phyloP scores from a whole-genome alignment of 2,329 filamentous ascomycete species.

The Aspergillus bombycis region DNA sequence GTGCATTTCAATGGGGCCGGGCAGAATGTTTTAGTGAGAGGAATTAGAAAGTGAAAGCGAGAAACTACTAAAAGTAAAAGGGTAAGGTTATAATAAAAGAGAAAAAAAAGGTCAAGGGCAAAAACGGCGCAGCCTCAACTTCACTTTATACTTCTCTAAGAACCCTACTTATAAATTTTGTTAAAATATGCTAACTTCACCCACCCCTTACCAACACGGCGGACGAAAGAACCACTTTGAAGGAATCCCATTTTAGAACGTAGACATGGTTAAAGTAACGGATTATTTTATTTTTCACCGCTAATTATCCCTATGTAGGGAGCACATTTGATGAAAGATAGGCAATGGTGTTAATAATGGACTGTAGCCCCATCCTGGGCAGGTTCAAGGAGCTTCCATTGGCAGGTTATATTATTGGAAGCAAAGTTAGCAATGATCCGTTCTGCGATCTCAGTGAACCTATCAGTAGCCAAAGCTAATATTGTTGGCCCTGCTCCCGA shows the following conservation, averaged over 20 bases:
- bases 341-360: conserved; percentile 14
- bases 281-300: background rate
- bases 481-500: conserved; percentile 96
- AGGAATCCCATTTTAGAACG: background rate
- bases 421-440: conserved; percentile 76
- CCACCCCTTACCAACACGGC: background rate
- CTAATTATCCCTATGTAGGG: background rate
- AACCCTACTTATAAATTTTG: background rate
- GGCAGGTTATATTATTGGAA: conserved; percentile 67
- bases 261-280: background rate
- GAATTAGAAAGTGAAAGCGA: background rate
- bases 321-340: background rate
- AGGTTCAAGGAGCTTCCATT: conserved; percentile 86
- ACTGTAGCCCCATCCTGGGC: conserved; percentile 65
- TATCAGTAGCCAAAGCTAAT: conserved; percentile 83
- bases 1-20: no score
- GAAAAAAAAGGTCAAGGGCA: background rate
- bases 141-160: background rate
- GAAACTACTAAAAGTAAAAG: background rate
- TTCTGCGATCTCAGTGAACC: conserved; percentile 84
- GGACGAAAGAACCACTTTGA: background rate
- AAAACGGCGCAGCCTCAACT: background rate
- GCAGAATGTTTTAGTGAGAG: background rate
- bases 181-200: background rate
- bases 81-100: background rate